A percentile compares a stretch with the other conserved stretches of the same genome.
phyloP scores from a whole-genome alignment of 2,329 filamentous ascomycete genomes.

The Apiospora malaysiana region DNA sequence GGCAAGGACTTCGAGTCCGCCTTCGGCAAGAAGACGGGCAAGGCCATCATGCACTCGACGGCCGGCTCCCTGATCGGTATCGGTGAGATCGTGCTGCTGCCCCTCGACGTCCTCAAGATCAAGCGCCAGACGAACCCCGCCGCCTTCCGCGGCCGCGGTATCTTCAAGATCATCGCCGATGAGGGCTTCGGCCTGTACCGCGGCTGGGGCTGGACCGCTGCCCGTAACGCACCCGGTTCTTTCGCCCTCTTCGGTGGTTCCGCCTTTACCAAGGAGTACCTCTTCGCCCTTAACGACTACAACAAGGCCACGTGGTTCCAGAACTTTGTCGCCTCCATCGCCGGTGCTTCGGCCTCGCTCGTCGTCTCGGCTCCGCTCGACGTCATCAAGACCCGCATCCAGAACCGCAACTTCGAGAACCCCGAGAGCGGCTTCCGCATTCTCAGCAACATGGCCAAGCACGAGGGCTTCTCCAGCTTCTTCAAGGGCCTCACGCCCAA shows the following conservation, averaged over 20 bases:
- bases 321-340: conserved; percentile 97
- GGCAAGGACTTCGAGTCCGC: conserved; percentile 82
- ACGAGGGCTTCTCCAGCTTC: conserved; percentile 86
- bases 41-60: conserved; percentile 97
- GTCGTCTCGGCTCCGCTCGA: conserved; percentile 95
- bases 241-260: conserved; percentile 98
- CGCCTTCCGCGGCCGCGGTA: conserved; percentile 91
- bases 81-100: conserved; percentile 93
- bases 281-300: conserved; percentile 90
- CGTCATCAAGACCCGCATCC: conserved; percentile 97
- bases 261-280: conserved; percentile 95
- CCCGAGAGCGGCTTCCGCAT: conserved; percentile 94
- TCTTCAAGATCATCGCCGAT: conserved; percentile 87
- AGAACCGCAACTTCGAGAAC: conserved; percentile 99
- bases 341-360: conserved; percentile 92
- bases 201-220: conserved; percentile 97
- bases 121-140: conserved; percentile 99
- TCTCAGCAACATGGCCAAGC: conserved; percentile 87
- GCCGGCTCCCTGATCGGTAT: conserved; percentile 96
- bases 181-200: conserved; percentile 96
- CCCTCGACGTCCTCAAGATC: conserved; percentile 97
- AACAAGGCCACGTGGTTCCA: conserved; percentile 93
- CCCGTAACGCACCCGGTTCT: conserved; percentile 93
- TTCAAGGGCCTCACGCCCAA: conserved; percentile 98
- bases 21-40: conserved; percentile 96